These are phyloP conservation scores for Taphrina sp. DNA, from an alignment of 1,139 yeast species.

Conservation along the genomic window DNA sequence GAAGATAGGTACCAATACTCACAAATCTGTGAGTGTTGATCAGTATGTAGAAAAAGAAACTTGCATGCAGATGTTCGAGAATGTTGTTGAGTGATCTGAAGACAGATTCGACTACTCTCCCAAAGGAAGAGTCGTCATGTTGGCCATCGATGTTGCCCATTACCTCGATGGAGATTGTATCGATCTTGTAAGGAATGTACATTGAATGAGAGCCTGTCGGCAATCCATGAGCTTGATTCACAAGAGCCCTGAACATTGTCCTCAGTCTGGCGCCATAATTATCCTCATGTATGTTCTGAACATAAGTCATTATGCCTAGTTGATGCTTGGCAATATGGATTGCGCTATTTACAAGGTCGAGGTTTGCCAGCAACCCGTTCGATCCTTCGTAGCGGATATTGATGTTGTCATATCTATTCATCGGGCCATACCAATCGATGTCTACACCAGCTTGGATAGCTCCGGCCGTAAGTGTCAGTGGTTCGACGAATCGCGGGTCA, in stretches of 20 bases:
- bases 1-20: conserved; percentile 90
- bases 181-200: conserved; percentile 50
- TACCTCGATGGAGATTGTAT: conserved; percentile 78
- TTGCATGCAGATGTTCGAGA: conserved; percentile 93
- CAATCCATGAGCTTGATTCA: conserved; percentile 65
- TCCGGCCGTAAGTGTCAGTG: conserved; percentile 89
- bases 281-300: conserved; percentile 57
- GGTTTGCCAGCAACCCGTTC: conserved; percentile 92
- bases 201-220: conserved; percentile 34
- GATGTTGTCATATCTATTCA: conserved; percentile 68
- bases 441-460: conserved; percentile 89
- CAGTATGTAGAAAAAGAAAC: conserved; percentile 87
- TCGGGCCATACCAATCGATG: conserved; percentile 67
- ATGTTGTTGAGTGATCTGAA: conserved; percentile 88
- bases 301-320: conserved; percentile 66
- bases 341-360: conserved; percentile 83
- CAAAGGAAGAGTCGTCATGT: conserved; percentile 82
- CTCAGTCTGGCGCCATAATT: conserved; percentile 51
- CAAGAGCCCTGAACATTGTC: conserved; percentile 63
- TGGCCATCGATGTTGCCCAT: conserved; percentile 47
- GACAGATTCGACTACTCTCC: conserved; percentile 81
- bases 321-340: conserved; percentile 61
- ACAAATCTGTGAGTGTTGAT: conserved; percentile 77
- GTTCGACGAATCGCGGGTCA: conserved; percentile 35
- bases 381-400: conserved; percentile 83